These are phyloP conservation scores for Hypoxylon perforatum DNA, from an alignment of 495 filamentous ascomycete species.

Conservation along the genomic window DNA sequence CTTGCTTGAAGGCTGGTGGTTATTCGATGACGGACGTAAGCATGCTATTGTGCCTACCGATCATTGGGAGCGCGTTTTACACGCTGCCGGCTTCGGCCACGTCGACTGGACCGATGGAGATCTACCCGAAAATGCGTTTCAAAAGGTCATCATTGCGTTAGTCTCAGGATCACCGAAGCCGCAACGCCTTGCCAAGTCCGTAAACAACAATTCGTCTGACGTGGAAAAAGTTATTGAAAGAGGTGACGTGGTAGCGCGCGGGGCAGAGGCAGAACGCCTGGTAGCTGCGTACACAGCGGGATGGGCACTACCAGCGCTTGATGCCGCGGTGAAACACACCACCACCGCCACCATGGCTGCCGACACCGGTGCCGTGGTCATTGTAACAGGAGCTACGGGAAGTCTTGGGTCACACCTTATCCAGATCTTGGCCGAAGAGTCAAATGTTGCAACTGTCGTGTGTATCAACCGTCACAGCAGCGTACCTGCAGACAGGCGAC, in stretches of 20 bases:
- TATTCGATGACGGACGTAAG: too few species aligned
- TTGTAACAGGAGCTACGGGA: constrained; percentile 60
- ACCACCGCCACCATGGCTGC: too few species aligned
- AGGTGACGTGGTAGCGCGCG: neutral
- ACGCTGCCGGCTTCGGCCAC: too few species aligned
- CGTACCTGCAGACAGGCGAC: constrained; percentile 38
- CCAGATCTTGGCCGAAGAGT: constrained; percentile 43
- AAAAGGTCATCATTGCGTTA: too few species aligned
- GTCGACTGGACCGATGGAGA: too few species aligned
- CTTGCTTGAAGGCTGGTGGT: too few species aligned
- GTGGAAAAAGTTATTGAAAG: neutral
- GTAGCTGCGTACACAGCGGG: neutral
- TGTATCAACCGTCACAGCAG: constrained; percentile 58
- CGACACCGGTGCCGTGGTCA: constrained; percentile 47
- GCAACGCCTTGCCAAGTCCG: too few species aligned
- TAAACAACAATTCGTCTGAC: too few species aligned
- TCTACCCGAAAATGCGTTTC: too few species aligned
- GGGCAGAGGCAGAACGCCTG: neutral
- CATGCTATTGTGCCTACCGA: too few species aligned
- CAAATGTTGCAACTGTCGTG: constrained; percentile 50
- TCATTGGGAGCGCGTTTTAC: too few species aligned
- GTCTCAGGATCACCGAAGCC: too few species aligned
- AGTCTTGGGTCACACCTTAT: constrained; percentile 57
- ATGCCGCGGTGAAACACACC: neutral
- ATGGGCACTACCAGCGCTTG: neutral